A percentile compares a stretch with the other conserved stretches of the same genome.
phyloP scores from a whole-genome alignment of 768 basidiomycete species.

The Punctularia strigosozonata region DNA sequence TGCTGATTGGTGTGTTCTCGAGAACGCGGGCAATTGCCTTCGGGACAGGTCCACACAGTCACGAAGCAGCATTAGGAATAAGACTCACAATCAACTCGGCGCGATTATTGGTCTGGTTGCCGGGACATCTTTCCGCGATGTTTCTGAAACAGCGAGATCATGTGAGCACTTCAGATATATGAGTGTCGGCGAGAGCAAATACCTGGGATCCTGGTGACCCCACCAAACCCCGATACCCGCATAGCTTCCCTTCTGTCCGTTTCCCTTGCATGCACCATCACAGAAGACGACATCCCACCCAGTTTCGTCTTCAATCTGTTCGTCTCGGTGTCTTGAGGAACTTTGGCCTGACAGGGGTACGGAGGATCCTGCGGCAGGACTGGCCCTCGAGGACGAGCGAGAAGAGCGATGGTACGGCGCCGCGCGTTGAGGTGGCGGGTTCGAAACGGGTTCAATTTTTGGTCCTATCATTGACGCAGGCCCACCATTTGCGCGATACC shows the following conservation, averaged over 20 bases:
- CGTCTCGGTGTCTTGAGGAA: constrained; percentile 7
- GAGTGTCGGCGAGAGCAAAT: too few relatives aligned
- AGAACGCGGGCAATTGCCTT: constrained; percentile 83
- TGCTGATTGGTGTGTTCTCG: constrained; percentile 51
- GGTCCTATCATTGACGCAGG: constrained; percentile 4
- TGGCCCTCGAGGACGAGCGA: constrained; percentile 1
- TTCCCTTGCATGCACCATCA: constrained; percentile 82
- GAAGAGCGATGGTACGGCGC: background rate
- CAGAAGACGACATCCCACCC: constrained; percentile 54
- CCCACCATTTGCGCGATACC: constrained; percentile 27
- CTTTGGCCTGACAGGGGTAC: constrained; percentile 4
- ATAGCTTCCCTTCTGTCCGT: constrained; percentile 51
- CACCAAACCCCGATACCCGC: constrained; percentile 92
- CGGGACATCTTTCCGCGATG: constrained; percentile 71
- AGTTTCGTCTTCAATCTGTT: constrained; percentile 13
- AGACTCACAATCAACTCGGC: constrained; percentile 76
- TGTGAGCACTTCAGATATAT: constrained; percentile 1
- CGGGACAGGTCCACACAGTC: constrained; percentile 1
- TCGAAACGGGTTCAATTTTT: background rate
- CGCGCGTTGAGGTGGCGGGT: background rate
- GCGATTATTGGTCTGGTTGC: constrained; percentile 77
- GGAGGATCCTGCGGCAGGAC: background rate
- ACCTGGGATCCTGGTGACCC: constrained; percentile 59
- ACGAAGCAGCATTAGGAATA: too few relatives aligned
- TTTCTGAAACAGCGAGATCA: constrained; percentile 40